Base-by-base conservation (phyloP, 371 early-diverging fungal species). In the Chytridium lagenaria region DNA sequence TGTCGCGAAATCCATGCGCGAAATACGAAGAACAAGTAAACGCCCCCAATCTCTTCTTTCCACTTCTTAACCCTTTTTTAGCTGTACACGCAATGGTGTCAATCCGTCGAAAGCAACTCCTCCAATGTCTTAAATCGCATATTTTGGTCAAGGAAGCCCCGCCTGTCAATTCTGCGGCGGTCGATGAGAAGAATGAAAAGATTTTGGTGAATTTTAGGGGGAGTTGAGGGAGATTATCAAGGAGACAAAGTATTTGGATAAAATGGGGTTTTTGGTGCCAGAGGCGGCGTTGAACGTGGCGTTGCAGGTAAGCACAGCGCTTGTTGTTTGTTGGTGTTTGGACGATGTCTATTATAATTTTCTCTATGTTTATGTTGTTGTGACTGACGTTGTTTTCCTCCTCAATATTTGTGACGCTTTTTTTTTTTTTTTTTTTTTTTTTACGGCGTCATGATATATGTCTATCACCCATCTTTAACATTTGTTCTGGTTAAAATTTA, bases 161-260 rank as follows among this genome's bases (percentile, higher is more conserved):
- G 34, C 7, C 61, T 15, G 5, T 67, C 16, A 40, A 12, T 49
- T 16, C 61, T 37, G 1, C 61, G 23, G 34, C 31, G 72, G 68
- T 7, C 44, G 61, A 61, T 61, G 2, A 5, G 34, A 64, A 30
- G 30, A 59, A 15, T 33, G 85, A 84, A 52, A 72, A 63, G 38
- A 68, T 84, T 26, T 38, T 61, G 61, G 88, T 87, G 15, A 87
- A 88, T 75, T 88, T 87, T 70, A 61, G 79, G 52, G 78, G 0
- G 89, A 88, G 70, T 71, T 88, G 40, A 72, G 75, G 38, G 86
- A 85, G 39, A 84, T 87, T 52, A 87, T 87, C 65, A 87, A 84
- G 74, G 89, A 88, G 69, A 83, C 89, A 10, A 87, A 87, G 73
- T 88, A 86, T 70, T 72, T 88, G 19, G 89, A 88, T 65, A 83